phyloP scores from a whole-genome alignment of 2,329 filamentous ascomycete species.

The Aspergillus fumigatiaffinis region DNA sequence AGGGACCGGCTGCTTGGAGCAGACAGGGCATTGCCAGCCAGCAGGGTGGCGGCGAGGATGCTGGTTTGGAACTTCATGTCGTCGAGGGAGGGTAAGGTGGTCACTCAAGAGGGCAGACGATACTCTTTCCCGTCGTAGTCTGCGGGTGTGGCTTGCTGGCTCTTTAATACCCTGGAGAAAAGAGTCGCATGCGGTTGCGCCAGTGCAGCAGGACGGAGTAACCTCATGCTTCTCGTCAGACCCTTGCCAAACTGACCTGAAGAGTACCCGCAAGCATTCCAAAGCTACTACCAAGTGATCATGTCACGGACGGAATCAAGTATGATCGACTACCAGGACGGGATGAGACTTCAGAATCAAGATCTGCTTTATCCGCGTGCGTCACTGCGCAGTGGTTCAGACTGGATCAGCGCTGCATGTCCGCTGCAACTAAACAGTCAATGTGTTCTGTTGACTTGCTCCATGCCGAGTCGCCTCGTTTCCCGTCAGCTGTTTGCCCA shows the following conservation, averaged over 20 bases:
- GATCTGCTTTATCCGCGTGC: neutral
- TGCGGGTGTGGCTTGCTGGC: neutral
- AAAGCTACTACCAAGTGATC: neutral
- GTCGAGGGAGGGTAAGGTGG: neutral
- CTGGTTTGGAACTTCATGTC: conserved; percentile 29
- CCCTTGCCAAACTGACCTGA: neutral
- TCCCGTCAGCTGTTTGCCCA: neutral
- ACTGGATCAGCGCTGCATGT: neutral
- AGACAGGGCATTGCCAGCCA: conserved; percentile 24
- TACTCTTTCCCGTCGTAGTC: neutral
- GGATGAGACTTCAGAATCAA: neutral
- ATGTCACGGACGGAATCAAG: neutral
- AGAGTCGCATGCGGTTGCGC: neutral
- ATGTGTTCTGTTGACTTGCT: neutral
- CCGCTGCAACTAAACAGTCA: neutral
- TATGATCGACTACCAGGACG: neutral
- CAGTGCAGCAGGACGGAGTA: neutral
- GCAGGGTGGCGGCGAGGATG: conserved; percentile 18
- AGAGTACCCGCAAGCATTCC: neutral
- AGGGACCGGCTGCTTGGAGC: conserved; percentile 26
- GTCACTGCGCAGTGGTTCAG: neutral
- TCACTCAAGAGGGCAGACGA: neutral
- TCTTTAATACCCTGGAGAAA: neutral
- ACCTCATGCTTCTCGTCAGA: neutral
- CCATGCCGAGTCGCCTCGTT: neutral